A percentile compares a stretch with the other conserved stretches of the same genome.
Conservation (phyloP, 345 rosid genomes). For the Hypericum androsaemum region DNA sequence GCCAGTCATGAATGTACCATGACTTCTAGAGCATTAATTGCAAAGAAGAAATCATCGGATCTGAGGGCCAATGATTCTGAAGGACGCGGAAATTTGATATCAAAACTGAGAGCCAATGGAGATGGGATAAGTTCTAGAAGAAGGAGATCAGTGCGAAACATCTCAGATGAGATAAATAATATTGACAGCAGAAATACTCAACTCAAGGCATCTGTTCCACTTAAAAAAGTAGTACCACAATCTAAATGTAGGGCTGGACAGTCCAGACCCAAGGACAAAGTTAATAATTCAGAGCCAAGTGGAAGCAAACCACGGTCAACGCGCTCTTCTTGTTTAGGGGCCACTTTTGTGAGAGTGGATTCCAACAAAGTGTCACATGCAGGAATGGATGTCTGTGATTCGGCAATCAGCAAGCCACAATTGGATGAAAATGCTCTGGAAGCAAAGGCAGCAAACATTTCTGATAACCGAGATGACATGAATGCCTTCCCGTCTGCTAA, state of each 20-base stretch:
- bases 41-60: conserved; percentile 18
- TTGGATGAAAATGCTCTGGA: not conserved
- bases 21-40: conserved; percentile 13
- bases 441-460: conserved; percentile 6
- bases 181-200: conserved; percentile 15
- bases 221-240: conserved; percentile 9
- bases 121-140: conserved; percentile 21
- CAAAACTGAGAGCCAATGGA: conserved; percentile 13
- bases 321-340: no score
- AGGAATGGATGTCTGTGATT: no score
- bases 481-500: conserved; percentile 13
- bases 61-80: conserved; percentile 1
- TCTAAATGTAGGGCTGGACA: conserved; percentile 15
- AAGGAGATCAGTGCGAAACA: conserved; percentile 36
- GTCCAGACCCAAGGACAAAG: conserved; percentile 17
- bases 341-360: no score
- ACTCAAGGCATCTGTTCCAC: conserved; percentile 8
- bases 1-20: conserved; percentile 5
- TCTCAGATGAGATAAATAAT: conserved; percentile 18
- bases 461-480: conserved; percentile 10
- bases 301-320: no score
- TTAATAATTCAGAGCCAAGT: conserved; percentile 16
- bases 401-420: no score
- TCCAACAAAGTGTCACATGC: no score
- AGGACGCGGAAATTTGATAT: conserved; percentile 9